These are phyloP conservation scores for Calonectria fujianensis DNA, from an alignment of 2,329 filamentous ascomycete genomes.

Conservation along the genomic window DNA sequence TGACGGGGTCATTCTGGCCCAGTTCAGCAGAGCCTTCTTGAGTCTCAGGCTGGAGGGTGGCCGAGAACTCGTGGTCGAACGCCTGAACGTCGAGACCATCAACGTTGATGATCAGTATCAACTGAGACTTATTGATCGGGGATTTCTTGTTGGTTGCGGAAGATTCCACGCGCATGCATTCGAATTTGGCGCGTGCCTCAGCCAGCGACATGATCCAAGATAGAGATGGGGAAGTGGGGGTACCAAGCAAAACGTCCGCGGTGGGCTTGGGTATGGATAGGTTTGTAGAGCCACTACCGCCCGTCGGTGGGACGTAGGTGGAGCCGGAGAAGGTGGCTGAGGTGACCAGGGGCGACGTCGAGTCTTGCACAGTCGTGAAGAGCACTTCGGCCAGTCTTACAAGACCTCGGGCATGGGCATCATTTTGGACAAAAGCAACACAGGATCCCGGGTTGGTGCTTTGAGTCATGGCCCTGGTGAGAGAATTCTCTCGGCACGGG, in stretches of 20 bases:
- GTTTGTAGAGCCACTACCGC: background rate
- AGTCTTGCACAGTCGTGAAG: background rate
- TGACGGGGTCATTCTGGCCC: background rate
- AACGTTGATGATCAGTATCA: background rate
- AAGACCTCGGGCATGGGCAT: background rate
- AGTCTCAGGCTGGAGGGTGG: background rate
- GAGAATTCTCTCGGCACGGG: no score
- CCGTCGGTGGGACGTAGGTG: background rate
- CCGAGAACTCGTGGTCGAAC: background rate
- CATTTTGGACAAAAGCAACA: background rate
- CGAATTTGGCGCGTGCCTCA: background rate
- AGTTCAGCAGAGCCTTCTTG: background rate
- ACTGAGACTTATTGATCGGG: background rate
- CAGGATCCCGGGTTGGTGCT: background rate
- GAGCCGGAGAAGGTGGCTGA: background rate
- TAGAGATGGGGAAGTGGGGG: background rate
- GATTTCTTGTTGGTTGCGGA: background rate
- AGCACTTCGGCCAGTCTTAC: background rate
- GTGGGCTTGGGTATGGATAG: background rate
- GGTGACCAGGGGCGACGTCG: background rate
- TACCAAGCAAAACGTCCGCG: background rate
- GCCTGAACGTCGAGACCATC: background rate
- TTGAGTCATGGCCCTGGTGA: rapidly evolving
- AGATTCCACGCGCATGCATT: background rate
- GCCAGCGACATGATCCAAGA: background rate